phyloP scores from a whole-genome alignment of 2,329 filamentous ascomycete species.

The Colletotrichum eleusines region DNA sequence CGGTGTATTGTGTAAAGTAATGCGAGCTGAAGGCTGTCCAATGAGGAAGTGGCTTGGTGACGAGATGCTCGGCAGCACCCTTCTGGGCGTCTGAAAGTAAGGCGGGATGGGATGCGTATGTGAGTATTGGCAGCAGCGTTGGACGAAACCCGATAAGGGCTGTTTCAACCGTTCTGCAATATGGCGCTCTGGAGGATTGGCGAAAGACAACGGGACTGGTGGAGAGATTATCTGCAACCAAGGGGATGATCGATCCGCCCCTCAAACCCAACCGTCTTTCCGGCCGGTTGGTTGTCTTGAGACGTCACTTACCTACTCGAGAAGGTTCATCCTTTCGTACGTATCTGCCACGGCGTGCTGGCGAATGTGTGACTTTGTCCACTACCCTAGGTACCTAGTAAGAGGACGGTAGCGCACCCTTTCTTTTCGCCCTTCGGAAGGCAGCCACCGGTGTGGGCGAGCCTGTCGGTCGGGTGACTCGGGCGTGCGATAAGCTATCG shows the following conservation, averaged over 20 bases:
- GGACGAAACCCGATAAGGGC: neutral
- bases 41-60: slow-evolving; percentile 1
- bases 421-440: slow-evolving; percentile 12
- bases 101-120: slow-evolving; percentile 4
- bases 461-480: slow-evolving; percentile 34
- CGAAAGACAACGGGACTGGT: neutral
- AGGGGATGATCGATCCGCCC: neutral
- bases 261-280: slow-evolving; percentile 2
- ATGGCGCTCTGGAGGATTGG: slow-evolving; percentile 6
- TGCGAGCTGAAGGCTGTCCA: slow-evolving; percentile 2
- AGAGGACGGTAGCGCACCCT: neutral
- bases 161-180: slow-evolving; percentile 7
- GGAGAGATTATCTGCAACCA: slow-evolving; percentile 13
- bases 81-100: slow-evolving; percentile 8
- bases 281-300: neutral
- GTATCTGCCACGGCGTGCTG: neutral
- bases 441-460: slow-evolving; percentile 27
- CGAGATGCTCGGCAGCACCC: slow-evolving; percentile 11
- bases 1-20: neutral
- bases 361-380: neutral
- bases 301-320: slow-evolving; percentile 2
- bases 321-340: slow-evolving; percentile 21
- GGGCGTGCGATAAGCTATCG: slow-evolving; percentile 37
- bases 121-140: neutral
- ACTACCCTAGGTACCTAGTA: too few species aligned